Evolutionary conservation across 306 rosid genomes (phyloP).

Genomic region (Quillaja saponaria): DNA sequence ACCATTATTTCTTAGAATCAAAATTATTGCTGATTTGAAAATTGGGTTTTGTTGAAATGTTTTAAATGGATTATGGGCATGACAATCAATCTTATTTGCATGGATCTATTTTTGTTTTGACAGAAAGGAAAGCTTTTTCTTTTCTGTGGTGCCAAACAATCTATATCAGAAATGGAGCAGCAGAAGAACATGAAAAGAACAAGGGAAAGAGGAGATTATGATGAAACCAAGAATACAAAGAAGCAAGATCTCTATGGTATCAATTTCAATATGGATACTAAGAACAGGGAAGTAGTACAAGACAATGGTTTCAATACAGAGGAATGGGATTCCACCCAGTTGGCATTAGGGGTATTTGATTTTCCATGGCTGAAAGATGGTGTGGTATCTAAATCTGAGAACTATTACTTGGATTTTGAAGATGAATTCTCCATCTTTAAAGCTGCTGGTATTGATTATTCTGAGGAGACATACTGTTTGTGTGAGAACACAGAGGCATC

Average conservation of each 20-base stretch:
- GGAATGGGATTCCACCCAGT: constrained; percentile 27
- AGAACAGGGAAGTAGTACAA: constrained; percentile 23
- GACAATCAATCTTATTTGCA: background rate
- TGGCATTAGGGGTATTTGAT: constrained; percentile 66
- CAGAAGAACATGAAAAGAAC: constrained; percentile 44
- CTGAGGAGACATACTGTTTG: constrained; percentile 38
- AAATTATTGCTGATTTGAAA: background rate
- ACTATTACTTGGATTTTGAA: constrained; percentile 49
- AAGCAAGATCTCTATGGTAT: constrained; percentile 37
- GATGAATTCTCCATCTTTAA: constrained; percentile 47
- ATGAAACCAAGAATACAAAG: constrained; percentile 37
- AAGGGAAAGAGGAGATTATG: constrained; percentile 46
- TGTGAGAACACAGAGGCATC: constrained; percentile 36
- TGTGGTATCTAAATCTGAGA: constrained; percentile 54
- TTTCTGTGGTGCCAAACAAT: too few species aligned
- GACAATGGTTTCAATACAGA: constrained; percentile 27
- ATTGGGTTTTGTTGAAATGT: constrained; percentile 7
- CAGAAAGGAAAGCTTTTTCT: constrained; percentile 6
- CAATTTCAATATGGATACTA: constrained; percentile 22
- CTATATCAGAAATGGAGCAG: constrained; percentile 46
- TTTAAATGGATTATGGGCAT: background rate
- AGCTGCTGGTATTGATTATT: constrained; percentile 32
- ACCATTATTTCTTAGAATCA: constrained; percentile 9
- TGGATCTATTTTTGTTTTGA: constrained; percentile 13
- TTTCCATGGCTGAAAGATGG: constrained; percentile 96